These are phyloP conservation scores for Alopecurus myosuroides DNA, from an alignment of 176 grass and related monocot genomes.

Conservation along the genomic window DNA sequence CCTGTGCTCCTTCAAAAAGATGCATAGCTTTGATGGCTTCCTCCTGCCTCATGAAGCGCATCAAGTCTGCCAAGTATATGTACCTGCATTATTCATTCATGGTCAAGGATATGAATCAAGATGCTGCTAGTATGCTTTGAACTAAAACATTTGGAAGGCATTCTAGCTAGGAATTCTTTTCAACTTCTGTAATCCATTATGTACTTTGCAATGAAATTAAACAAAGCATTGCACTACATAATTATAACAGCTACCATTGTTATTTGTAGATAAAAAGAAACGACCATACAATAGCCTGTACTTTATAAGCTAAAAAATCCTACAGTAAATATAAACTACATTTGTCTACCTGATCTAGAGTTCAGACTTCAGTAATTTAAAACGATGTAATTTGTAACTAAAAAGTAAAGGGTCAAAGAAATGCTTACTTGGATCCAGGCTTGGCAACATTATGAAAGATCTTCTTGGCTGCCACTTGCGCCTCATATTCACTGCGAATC, in stretches of 20 bases:
- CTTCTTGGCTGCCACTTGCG: conserved; percentile 61
- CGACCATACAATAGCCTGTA: no score
- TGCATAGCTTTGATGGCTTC: conserved; percentile 62
- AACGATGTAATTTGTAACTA: not conserved
- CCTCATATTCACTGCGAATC: conserved; percentile 69
- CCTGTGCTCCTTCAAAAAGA: conserved; percentile 81
- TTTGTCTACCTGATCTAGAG: not conserved
- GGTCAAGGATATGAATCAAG: not conserved
- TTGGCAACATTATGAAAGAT: conserved; percentile 80
- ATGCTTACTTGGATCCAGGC: conserved; percentile 54
- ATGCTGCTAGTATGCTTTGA: not conserved
- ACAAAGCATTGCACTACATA: not conserved
- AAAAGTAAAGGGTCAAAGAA: not conserved
- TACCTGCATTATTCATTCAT: conserved; percentile 44
- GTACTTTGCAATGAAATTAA: not conserved
- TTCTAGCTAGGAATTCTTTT: not conserved
- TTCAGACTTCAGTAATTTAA: not conserved
- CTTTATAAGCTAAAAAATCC: not conserved
- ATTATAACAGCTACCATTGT: not conserved
- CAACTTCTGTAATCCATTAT: not conserved
- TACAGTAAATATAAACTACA: not conserved
- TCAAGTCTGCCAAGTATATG: conserved; percentile 72
- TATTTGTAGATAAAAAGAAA: not conserved
- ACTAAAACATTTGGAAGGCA: not conserved
- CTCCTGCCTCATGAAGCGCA: conserved; percentile 72